Evolutionary conservation across 805 yeast species (phyloP), one percentile per base, ranked within the genome.

Genomic region (Zygotorulaspora chibaensis): DNA sequence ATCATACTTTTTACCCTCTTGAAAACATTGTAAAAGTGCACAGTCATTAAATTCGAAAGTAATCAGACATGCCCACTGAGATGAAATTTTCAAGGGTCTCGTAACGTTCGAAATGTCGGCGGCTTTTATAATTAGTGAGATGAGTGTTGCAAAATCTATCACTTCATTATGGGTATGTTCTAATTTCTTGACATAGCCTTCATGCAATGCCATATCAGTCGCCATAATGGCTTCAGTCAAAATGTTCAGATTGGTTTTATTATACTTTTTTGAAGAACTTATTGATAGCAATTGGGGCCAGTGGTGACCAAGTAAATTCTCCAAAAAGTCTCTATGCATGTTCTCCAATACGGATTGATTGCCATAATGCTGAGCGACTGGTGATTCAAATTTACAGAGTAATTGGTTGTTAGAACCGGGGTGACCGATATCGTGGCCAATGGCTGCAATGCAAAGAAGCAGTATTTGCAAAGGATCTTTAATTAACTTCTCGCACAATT

Each of bases 61-160:
- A 35, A 90, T 73, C n/a, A 83, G 79, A 50, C 78, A 69, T 3
- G 96, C 96, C 97, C 97, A 90, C 67, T 84, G 82, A 1, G 87
- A 77, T 17, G 91, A 83, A 2, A 87, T 79, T 30, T 76, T 69
- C 46, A 87, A 69, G 3, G 90, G 88, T 49, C 98, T 72, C 8
- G 96, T 80, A 17, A 90, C 96, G 63, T 93, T 93, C 23, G 96
- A 87, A 38, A 93, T 88, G 68, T 93, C 99, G 2, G 98, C 97
- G 65, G 96, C 88, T 69, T 93, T 93, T 50, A 93, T 80, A 49
- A 91, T 73, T 48, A 89, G 68, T 20, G 87, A 76, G 36, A 84
- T 72, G 31, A 88, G 66, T 52, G 85, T 72, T 46, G 57, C 57
- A 52, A 70, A 52, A 33, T 53, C 58, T 38, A 50, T 45, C 18